Percentiles rank a stretch among this genome's conserved stretches.
These are phyloP conservation scores for Graphilbum ipis-grandicollis DNA, from an alignment of 2,329 filamentous ascomycete species.

Conservation along the genomic window DNA sequence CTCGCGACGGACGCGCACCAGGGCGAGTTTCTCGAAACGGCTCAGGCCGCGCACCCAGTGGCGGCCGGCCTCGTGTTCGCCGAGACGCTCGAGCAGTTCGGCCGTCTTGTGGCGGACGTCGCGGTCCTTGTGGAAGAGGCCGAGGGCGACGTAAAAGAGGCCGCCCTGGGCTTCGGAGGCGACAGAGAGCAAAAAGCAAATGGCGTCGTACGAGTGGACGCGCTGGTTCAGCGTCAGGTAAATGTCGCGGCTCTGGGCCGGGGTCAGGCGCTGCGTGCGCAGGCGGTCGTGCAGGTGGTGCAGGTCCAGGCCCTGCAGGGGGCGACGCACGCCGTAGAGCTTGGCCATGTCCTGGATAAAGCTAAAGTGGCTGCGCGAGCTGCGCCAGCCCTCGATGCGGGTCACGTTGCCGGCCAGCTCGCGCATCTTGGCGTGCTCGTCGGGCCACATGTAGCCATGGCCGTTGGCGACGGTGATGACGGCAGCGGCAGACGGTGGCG, in stretches of 20 bases:
- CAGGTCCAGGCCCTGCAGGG: constrained; percentile 70
- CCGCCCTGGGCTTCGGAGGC: constrained; percentile 75
- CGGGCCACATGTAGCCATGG: constrained; percentile 90
- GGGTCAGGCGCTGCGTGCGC: constrained; percentile 60
- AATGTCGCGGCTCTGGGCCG: constrained; percentile 62
- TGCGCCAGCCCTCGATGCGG: constrained; percentile 91
- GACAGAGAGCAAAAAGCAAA: constrained; percentile 67
- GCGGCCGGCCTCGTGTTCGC: constrained; percentile 73
- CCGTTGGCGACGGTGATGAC: constrained; percentile 33
- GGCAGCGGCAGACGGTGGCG: background rate
- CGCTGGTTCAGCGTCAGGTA: constrained; percentile 65
- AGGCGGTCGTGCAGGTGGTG: constrained; percentile 87
- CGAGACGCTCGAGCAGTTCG: constrained; percentile 65
- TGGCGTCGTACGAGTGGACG: constrained; percentile 67
- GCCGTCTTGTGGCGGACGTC: constrained; percentile 65
- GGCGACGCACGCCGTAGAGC: constrained; percentile 44
- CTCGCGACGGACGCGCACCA: constrained; percentile 58
- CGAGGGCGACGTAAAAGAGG: constrained; percentile 78
- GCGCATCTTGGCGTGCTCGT: constrained; percentile 61
- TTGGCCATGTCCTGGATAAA: constrained; percentile 68
- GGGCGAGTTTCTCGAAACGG: constrained; percentile 76
- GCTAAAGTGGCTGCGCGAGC: constrained; percentile 86
- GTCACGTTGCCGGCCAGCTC: constrained; percentile 86
- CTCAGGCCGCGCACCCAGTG: constrained; percentile 85
- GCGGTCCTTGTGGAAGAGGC: constrained; percentile 75